Evolutionary conservation across 257 asterid genomes (phyloP), one percentile per base, ranked within the genome.

Genomic region (Lycium barbarum): DNA sequence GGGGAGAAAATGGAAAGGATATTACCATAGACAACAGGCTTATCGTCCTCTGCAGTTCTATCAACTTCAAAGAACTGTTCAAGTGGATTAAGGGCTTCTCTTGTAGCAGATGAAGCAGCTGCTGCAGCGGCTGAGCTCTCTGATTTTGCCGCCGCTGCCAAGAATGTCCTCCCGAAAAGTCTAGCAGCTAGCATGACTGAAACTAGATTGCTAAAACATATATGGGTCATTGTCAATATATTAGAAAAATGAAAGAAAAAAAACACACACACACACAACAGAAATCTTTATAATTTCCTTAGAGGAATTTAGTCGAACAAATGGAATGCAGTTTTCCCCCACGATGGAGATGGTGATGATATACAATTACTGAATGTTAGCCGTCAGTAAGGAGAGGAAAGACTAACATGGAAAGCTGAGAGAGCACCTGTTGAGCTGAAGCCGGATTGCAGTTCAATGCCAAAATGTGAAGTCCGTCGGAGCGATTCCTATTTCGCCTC

Each of bases 11-110:
- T 58, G 6, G 20, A 62, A 84, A 58, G 47, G 22, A 51, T 3
- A n/a, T 78, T 87, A 95, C 98, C 98, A 84, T 94, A 95, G 71
- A 91, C 90, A n/a, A 90, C 85, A 65, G 98, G 97, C 82, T 89
- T 92, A 40, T 94, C 98, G 43, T 92, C 98, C 18, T 94, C 97
- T 0, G 70, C 79, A 49, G 87, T 88, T 80, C 97, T 87, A 53
- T 94, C 95, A 10, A 80, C 91, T 89, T 94, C 98, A 66, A 95
- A 95, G 87, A 95, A 95, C 86, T 91, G 93, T 87, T 90, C 94
- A 14, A 95, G 95, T 1, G 97, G 97, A 85, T 93, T 95, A 63
- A 67, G 93, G 12, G 61, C 45, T 57, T 83, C 47, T 58, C 82
- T 87, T 33, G 59, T 54, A 35, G 76, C 67, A 63, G 90, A 87